These are phyloP conservation scores for Vitis rotundifolia DNA, from an alignment of 164 flowering plant species.

Conservation along the genomic window DNA sequence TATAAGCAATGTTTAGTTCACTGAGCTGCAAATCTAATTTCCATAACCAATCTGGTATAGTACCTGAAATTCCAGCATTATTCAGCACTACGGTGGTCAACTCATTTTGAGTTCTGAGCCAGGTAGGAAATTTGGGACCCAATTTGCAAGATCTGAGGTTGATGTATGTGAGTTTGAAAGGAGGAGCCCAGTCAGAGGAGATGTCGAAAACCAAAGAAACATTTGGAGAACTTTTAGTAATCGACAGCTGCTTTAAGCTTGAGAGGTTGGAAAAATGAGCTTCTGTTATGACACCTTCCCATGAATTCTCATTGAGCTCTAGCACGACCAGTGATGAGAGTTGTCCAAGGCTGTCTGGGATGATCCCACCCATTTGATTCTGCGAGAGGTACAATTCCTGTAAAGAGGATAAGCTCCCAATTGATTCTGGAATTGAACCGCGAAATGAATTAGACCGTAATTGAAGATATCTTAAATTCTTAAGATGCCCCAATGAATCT, in stretches of 20 bases:
- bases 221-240: background rate
- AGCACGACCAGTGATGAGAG: conserved; percentile 8
- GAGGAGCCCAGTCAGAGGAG: conserved; percentile 2
- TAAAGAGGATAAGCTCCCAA: conserved; percentile 15
- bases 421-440: conserved; percentile 15
- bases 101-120: conserved; percentile 17
- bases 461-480: conserved; percentile 1
- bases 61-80: conserved; percentile 12
- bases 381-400: background rate
- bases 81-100: background rate
- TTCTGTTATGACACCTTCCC: conserved; percentile 20
- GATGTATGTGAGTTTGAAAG: too few species aligned
- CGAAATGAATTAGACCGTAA: conserved; percentile 7
- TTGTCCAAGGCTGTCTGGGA: conserved; percentile 16
- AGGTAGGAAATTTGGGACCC: too few species aligned
- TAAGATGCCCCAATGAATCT: conserved; percentile 7
- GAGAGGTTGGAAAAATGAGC: conserved; percentile 9
- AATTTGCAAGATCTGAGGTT: too few species aligned
- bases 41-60: conserved; percentile 27
- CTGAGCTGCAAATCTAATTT: background rate
- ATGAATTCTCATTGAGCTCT: conserved; percentile 6
- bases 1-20: background rate
- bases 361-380: conserved; percentile 12
- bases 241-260: too few species aligned
- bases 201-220: background rate